These are phyloP conservation scores for Geotrichum australiense DNA, from an alignment of 1,139 yeast species.

Conservation along the genomic window DNA sequence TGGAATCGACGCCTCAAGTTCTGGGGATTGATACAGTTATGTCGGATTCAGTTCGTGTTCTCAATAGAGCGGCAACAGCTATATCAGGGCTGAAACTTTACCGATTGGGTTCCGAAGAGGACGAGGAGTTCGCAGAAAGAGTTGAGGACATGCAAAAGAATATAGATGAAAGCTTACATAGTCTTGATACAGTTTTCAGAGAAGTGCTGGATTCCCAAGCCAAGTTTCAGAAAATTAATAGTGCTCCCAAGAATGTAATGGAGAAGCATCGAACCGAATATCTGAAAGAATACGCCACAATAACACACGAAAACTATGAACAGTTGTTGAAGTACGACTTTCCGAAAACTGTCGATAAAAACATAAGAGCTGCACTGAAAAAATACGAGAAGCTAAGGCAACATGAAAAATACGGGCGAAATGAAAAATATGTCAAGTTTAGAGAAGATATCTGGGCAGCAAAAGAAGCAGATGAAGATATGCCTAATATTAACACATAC, in stretches of 20 bases:
- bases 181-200: constrained; percentile 24
- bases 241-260: background rate
- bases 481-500: constrained; percentile 23
- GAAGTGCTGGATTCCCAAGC: constrained; percentile 16
- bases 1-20: no score
- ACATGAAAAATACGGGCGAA: constrained; percentile 8
- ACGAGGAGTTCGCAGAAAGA: background rate
- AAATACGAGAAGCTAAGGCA: constrained; percentile 2
- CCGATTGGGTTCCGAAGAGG: background rate
- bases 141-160: background rate
- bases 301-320: background rate
- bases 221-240: background rate
- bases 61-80: background rate
- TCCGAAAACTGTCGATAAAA: background rate
- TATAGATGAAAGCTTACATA: constrained; percentile 16
- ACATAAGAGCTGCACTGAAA: background rate
- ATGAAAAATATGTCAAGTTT: constrained; percentile 5
- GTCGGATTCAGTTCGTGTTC: background rate
- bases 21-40: no score
- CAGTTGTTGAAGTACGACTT: background rate
- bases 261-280: background rate
- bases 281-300: background rate
- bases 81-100: background rate
- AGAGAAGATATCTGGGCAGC: constrained; percentile 20
- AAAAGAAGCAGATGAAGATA: constrained; percentile 20